phyloP scores from a whole-genome alignment of 305 asterid species.

The Solanum chacoense region DNA sequence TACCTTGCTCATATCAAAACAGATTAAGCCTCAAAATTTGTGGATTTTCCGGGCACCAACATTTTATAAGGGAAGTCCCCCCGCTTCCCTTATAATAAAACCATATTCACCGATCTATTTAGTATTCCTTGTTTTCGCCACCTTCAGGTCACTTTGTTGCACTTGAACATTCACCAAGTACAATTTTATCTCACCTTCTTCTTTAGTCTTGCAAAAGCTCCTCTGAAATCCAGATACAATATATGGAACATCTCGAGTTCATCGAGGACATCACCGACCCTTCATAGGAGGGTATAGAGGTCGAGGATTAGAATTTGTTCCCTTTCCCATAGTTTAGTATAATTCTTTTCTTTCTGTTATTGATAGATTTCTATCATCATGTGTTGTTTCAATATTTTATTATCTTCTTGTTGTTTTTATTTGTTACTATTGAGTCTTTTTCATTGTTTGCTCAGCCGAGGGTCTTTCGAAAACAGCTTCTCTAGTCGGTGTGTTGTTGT shows the following conservation, averaged over 20 bases:
- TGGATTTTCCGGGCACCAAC: neutral
- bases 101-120: neutral
- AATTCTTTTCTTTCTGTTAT: neutral
- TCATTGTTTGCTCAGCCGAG: neutral
- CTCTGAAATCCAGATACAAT: neutral
- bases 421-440: neutral
- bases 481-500: neutral
- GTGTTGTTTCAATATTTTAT: neutral
- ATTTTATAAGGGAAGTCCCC: neutral
- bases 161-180: neutral
- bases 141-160: neutral
- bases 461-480: neutral
- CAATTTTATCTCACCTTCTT: neutral
- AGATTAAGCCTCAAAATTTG: neutral
- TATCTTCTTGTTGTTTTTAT: neutral
- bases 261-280: neutral
- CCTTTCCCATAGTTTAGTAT: neutral
- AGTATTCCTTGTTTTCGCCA: neutral
- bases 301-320: neutral
- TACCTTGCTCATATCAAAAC: neutral
- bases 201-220: neutral
- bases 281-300: neutral
- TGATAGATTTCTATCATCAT: neutral
- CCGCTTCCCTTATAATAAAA: neutral
- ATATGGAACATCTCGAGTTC: neutral